phyloP scores from a whole-genome alignment of 2,329 filamentous ascomycete genomes.

The Claviceps lovelessii region DNA sequence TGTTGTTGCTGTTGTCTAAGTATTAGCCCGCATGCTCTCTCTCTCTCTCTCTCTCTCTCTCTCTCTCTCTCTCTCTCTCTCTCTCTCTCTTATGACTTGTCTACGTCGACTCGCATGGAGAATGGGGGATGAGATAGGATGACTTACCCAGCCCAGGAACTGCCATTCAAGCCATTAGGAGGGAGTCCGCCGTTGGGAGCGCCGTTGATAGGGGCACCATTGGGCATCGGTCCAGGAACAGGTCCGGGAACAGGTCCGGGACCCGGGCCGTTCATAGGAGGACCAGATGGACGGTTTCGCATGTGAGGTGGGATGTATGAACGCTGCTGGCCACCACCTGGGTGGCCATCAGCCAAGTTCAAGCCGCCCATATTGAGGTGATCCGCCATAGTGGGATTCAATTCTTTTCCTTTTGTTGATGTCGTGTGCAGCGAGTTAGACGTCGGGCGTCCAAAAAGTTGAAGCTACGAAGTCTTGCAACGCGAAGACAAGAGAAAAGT shows the following conservation, averaged over 20 bases:
- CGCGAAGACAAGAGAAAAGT: constrained; percentile 1
- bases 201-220: constrained; percentile 13
- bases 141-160: constrained; percentile 40
- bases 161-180: constrained; percentile 27
- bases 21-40: not conserved
- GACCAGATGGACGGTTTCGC: constrained; percentile 36
- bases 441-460: not conserved
- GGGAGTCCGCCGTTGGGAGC: constrained; percentile 10
- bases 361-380: constrained; percentile 72
- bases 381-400: constrained; percentile 53
- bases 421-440: not conserved
- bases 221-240: constrained; percentile 25
- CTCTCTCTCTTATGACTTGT: too few relatives aligned
- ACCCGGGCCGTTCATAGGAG: constrained; percentile 2
- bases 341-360: constrained; percentile 38
- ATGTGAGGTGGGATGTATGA: constrained; percentile 82
- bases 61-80: not conserved
- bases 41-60: too few relatives aligned
- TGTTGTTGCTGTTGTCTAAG: constrained; percentile 1
- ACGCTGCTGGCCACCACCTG: constrained; percentile 23
- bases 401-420: not conserved
- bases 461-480: not conserved
- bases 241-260: constrained; percentile 6
- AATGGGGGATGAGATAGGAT: not conserved
- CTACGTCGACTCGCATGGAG: not conserved